Conservation (phyloP, 1,284 basidiomycete species). For the Irpex sp. region DNA sequence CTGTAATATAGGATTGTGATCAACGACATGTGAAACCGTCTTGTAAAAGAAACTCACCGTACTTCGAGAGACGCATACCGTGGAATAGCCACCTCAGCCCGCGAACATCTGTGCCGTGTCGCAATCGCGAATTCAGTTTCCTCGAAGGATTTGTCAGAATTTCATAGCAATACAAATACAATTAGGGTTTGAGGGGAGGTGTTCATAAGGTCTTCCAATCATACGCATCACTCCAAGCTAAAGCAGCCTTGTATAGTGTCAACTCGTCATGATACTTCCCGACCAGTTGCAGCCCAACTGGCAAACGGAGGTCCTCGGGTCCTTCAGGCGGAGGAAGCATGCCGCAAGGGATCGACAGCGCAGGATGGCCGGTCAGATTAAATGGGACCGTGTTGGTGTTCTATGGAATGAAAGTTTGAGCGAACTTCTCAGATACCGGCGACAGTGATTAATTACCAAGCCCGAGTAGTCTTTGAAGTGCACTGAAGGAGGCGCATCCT, state of each 20-base stretch:
- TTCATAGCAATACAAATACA: background rate
- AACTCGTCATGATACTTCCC: constrained; percentile 27
- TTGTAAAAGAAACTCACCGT: no score
- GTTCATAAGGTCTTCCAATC: constrained; percentile 22
- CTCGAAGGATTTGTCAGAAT: no score
- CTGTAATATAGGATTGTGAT: background rate
- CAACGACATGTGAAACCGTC: background rate
- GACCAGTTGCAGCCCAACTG: constrained; percentile 32
- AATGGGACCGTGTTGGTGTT: constrained; percentile 19
- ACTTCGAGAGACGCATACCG: no score
- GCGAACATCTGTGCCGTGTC: no score
- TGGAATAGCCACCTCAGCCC: no score
- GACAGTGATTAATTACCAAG: constrained; percentile 11
- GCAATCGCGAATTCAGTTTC: no score
- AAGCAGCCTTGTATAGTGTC: constrained; percentile 28
- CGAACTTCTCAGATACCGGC: background rate
- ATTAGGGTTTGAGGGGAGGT: no score
- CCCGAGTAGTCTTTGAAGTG: constrained; percentile 20
- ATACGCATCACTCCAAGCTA: constrained; percentile 28
- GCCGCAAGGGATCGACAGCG: constrained; percentile 28
- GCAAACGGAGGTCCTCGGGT: constrained; percentile 22
- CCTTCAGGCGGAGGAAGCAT: constrained; percentile 26
- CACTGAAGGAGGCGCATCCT: constrained; percentile 13
- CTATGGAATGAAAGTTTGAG: constrained; percentile 1
- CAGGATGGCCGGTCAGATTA: constrained; percentile 29